Base-by-base conservation (phyloP, 2,329 filamentous ascomycete species). In the Ceratocystis smalleyi region DNA sequence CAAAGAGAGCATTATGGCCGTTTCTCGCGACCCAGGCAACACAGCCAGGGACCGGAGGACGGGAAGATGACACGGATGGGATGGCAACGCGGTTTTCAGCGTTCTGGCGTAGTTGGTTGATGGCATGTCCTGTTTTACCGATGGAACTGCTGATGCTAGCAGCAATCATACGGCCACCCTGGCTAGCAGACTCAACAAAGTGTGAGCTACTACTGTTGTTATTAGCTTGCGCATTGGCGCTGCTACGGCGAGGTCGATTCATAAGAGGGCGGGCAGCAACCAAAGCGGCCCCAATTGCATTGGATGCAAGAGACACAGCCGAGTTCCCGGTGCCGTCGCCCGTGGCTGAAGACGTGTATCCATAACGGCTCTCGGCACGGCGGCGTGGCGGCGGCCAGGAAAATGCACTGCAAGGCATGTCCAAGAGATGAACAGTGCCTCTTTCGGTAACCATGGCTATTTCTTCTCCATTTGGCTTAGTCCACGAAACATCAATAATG, bases 401-500 rank as follows among this genome's bases (percentile, higher is more conserved):
- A 69, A 91, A 92, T 3, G 89, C 89, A 68, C 84, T 88, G 57
- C 83, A 80, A 7, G 91, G 90, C 74, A 97, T 83, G 69, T 96
- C 89, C 68, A 96, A 86, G 54, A 97, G 82, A 74, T 99, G 94
- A 10, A 96, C 85, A 7, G 94, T 99, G n/a, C 92, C 91, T 69
- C 91, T 88, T 70, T 95, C 90, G 0, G 94, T 97, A 30, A 96
- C 84, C 75, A 99, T 85, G 1, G 91, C 92, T 47, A 95, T 77
- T 66, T 88, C 86, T 71, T 95, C 89, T 24, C 89, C 89, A 64
- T 86, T 85, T 2, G 89, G 89, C 64, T 83, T 81, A 1, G 87
- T 87, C 94, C 94, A 99, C 2, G 85, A 84, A 51, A 96, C 88
- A 71, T 96, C 92, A 24, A 96, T 83, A 64, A 97, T 89, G 63